Evolutionary conservation across 2,329 filamentous ascomycete species (phyloP).

Genomic region (Pseudogymnoascus destructans): DNA sequence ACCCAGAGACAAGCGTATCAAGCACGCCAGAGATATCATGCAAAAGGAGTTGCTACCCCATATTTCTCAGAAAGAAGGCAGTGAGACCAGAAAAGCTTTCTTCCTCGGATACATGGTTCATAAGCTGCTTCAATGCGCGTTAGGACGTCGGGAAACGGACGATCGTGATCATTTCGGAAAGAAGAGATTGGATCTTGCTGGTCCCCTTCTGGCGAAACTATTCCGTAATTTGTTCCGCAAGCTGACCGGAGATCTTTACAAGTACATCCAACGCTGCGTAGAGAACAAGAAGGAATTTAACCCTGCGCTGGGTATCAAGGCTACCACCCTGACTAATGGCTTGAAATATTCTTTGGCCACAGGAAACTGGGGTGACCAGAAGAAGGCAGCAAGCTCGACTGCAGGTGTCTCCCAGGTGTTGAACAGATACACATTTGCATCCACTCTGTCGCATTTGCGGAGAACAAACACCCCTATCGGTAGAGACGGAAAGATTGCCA

Average conservation of each 20-base stretch:
- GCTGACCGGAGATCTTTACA: constrained; percentile 80
- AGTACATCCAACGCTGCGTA: constrained; percentile 83
- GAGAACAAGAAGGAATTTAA: constrained; percentile 85
- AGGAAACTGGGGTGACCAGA: constrained; percentile 98
- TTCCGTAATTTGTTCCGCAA: constrained; percentile 88
- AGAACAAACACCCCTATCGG: constrained; percentile 97
- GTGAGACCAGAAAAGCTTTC: constrained; percentile 91
- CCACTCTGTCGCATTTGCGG: constrained; percentile 89
- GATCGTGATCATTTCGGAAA: constrained; percentile 99
- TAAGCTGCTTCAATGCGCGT: constrained; percentile 80
- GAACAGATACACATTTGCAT: constrained; percentile 95
- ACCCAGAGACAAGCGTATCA: constrained; percentile 74
- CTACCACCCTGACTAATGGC: constrained; percentile 80
- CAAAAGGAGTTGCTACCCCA: constrained; percentile 95
- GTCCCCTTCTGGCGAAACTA: constrained; percentile 86
- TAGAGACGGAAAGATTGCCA: constrained; percentile 94
- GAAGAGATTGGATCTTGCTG: constrained; percentile 91
- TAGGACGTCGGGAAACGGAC: constrained; percentile 86
- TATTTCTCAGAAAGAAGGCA: constrained; percentile 88
- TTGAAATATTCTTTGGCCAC: constrained; percentile 95
- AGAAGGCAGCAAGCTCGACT: constrained; percentile 89
- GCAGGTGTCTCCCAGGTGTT: constrained; percentile 96
- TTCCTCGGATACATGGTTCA: constrained; percentile 99
- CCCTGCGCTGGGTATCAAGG: constrained; percentile 79
- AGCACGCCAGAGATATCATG: constrained; percentile 85